Evolutionary conservation across 2,329 filamentous ascomycete genomes (phyloP).

Genomic region (Exophiala sp.): DNA sequence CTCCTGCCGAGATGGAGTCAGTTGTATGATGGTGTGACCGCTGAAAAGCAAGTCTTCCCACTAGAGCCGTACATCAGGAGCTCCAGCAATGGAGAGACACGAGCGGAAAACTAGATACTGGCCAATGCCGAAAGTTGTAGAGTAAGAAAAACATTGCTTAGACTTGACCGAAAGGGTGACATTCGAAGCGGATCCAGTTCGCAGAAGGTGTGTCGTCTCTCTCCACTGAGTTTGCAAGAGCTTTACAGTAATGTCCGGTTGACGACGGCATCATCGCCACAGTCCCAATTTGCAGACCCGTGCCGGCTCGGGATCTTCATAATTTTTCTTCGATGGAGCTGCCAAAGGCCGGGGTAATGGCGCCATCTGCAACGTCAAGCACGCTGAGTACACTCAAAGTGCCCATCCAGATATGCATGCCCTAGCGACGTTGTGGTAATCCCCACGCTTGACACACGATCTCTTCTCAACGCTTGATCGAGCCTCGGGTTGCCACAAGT

Average conservation of each 20-base stretch:
- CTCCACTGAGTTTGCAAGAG: background rate
- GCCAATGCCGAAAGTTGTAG: background rate
- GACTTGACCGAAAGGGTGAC: background rate
- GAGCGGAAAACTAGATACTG: background rate
- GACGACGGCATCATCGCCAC: background rate
- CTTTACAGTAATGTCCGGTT: background rate
- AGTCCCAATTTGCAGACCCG: background rate
- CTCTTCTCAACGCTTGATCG: background rate
- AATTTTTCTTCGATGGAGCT: background rate
- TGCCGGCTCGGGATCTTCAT: background rate
- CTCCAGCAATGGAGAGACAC: conserved; percentile 11
- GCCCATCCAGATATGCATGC: background rate
- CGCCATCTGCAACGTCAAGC: background rate
- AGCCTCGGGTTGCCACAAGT: background rate
- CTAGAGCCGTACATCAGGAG: conserved; percentile 36
- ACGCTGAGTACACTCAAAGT: background rate
- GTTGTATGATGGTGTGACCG: conserved; percentile 38
- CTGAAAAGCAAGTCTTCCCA: conserved; percentile 41
- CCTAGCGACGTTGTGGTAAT: background rate
- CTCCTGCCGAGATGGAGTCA: conserved; percentile 38
- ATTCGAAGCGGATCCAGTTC: background rate
- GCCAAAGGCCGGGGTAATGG: background rate
- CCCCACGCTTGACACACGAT: background rate
- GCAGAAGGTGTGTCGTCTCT: no score
- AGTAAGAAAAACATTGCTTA: background rate